Evolutionary conservation across 1,284 basidiomycete species (phyloP).

Genomic region (Apiotrichum mycotoxinovorans): DNA sequence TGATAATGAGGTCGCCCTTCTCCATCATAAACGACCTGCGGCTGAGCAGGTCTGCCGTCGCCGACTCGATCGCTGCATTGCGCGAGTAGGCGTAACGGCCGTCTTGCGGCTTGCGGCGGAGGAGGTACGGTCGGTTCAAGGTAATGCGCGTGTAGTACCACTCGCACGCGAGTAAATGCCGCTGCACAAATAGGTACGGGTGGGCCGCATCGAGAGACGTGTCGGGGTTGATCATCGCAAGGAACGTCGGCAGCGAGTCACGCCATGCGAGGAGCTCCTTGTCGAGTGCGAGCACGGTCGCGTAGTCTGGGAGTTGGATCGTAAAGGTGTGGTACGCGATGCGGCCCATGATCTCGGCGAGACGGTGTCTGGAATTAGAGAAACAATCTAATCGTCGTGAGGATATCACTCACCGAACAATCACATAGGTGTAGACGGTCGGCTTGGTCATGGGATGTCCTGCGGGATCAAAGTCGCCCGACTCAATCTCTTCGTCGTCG

Average conservation of each 20-base stretch:
- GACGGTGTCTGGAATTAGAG: conserved; percentile 36
- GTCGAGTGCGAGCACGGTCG: conserved; percentile 50
- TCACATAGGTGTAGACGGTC: conserved; percentile 50
- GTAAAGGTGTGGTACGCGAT: conserved; percentile 53
- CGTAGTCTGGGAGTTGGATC: conserved; percentile 51
- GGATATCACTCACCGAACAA: conserved; percentile 36
- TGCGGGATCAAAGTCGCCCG: conserved; percentile 47
- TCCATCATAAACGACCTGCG: conserved; percentile 50
- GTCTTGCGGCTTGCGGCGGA: conserved; percentile 49
- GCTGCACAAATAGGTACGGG: conserved; percentile 49
- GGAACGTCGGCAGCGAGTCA: conserved; percentile 46
- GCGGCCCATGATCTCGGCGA: conserved; percentile 51
- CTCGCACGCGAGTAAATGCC: conserved; percentile 47
- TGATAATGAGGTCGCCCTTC: conserved; percentile 49
- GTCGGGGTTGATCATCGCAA: conserved; percentile 45
- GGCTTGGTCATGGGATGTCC: conserved; percentile 49
- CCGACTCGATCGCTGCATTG: conserved; percentile 51
- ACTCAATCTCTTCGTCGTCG: conserved; percentile 51
- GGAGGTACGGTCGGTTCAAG: conserved; percentile 49
- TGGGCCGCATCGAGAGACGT: conserved; percentile 41
- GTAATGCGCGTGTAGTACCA: conserved; percentile 50
- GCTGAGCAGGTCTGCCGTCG: conserved; percentile 49
- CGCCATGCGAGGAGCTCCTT: conserved; percentile 50
- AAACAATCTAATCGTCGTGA: neutral
- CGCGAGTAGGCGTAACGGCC: conserved; percentile 49